Base-by-base conservation (phyloP, 495 filamentous ascomycete species). In the Penicillium pancosmium region DNA sequence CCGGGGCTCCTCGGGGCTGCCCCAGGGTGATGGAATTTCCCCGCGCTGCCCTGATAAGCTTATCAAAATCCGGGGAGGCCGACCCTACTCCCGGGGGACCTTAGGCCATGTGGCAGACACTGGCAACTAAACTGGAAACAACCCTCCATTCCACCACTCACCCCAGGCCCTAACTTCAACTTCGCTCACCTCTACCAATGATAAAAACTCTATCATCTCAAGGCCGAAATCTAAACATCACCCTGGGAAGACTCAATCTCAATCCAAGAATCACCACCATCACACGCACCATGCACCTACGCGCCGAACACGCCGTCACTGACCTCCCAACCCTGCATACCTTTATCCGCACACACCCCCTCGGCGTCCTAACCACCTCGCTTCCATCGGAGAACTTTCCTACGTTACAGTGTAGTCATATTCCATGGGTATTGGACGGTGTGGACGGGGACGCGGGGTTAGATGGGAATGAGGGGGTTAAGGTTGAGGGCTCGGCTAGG, bases 321-420 rank as follows among this genome's bases (percentile, higher is more conserved):
- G 59, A 73, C 49, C 63, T 77, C 38, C 62, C 61, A 5, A 68
- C 68, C 3, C 75, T 84, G 1, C 72, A 75, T 19, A 53, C 70
- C n/a, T 75, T 83, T 53, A 76, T 84, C 55, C 68, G 67, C 21
- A 60, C 70, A 21, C 75, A 83, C 48, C 79, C 80, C 2, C 72
- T 84, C 0, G 82, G 82, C 15, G 61, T 82, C 10, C 56, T 84
- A 16, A 83, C 74, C 0, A 83, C 82, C 0, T 75, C 77, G 8
- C 70, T 84, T 34, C 62, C 65, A n/a, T 82, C 78, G 5, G 23
- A 56, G 1, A 54, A 56, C 1, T 70, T 70, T 57, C 75, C 76
- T 0, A 64, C 75, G 0, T 63, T 83, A 12, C 82, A 81, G 65
- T 72, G 63, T 55, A 82, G 72, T 52, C 81, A 83, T 64, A 78